Conservation (phyloP, 164 flowering plant species). For the Vitis riparia region DNA sequence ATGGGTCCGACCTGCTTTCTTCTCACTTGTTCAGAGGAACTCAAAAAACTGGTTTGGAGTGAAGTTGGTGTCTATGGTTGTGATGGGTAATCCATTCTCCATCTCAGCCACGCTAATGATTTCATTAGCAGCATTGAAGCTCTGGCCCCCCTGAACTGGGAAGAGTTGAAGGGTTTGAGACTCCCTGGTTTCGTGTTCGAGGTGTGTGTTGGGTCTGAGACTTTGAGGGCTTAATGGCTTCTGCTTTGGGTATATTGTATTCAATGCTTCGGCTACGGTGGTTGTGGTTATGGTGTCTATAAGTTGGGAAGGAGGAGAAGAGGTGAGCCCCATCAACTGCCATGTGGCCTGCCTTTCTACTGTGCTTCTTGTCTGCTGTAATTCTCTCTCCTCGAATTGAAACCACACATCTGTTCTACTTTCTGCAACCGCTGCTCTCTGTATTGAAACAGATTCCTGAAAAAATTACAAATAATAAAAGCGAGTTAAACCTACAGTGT, state of each 20-base stretch:
- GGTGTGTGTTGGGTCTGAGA: background rate
- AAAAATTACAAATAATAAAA: background rate
- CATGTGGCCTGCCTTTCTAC: slow-evolving; percentile 2
- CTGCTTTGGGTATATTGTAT: background rate
- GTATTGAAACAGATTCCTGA: slow-evolving; percentile 14
- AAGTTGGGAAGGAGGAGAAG: background rate
- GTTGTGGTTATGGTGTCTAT: slow-evolving; percentile 5
- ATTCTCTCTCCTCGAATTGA: slow-evolving; percentile 16
- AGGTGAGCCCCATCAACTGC: background rate
- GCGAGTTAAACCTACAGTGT: slow-evolving; percentile 2
- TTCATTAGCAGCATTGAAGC: background rate
- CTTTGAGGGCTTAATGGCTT: background rate
- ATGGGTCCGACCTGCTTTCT: slow-evolving; percentile 4
- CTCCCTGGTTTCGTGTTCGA: slow-evolving; percentile 8
- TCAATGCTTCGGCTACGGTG: too few species aligned
- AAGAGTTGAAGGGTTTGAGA: slow-evolving; percentile 27
- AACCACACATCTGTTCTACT: slow-evolving; percentile 3
- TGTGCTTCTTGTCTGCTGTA: slow-evolving; percentile 4
- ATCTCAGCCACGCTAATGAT: background rate
- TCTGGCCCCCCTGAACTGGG: slow-evolving; percentile 8
- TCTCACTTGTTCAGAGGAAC: slow-evolving; percentile 25
- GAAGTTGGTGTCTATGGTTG: slow-evolving; percentile 7
- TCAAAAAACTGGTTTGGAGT: slow-evolving; percentile 20
- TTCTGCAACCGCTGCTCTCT: slow-evolving; percentile 8
- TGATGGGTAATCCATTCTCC: slow-evolving; percentile 9